Base-by-base conservation (phyloP, 345 rosid species). In the Gossypium rotundifolium region DNA sequence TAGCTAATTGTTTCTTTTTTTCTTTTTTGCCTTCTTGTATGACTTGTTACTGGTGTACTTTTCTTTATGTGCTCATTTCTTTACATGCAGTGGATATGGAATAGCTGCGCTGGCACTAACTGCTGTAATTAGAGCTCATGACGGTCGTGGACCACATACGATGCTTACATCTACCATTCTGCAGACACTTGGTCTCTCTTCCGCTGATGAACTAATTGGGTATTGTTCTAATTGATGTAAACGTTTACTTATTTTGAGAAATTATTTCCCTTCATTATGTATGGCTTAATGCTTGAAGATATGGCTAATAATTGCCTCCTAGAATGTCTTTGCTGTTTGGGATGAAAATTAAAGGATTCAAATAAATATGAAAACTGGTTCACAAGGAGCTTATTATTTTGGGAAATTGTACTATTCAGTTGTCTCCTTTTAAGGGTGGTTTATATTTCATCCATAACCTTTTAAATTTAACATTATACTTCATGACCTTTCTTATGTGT, bases 91-190 rank as follows among this genome's bases (percentile, higher is more conserved):
- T 87, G 89, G 94, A 68, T 95, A 93, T 83, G 98, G 99, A 73
- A 95, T 95, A 77, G 87, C 99, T 80, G 97, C 98, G 59, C 97
- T 85, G 79, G 98, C 98, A 73, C 84, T 93, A 65, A 91, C 96
- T 40, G 98, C 98, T 29, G 84, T 93, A 69, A 76, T 95, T 54
- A 89, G 87, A 88, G 99, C 96, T 60, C 85, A 91, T 79, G 99
- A 95, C 81, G 97, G 99, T 49, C 97, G 99, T 70, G 98, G 99
- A 58, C 90, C 92, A 54, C 72, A 76, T 55, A 95, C 99, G 8
- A 81, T 68, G 84, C 96, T 95, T 62, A 83, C 94, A 54, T 73
- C 73, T 80, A 79, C 81, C 69, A 93, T 95, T 65, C 78, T 95
- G 72, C 79, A 84, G 74, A 74, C 83, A 20, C 94, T 95, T 64